Evolutionary conservation across 371 early-diverging fungal genomes (phyloP), one percentile per base, ranked within the genome.

Genomic region (Apophysomyces ossiformis): DNA sequence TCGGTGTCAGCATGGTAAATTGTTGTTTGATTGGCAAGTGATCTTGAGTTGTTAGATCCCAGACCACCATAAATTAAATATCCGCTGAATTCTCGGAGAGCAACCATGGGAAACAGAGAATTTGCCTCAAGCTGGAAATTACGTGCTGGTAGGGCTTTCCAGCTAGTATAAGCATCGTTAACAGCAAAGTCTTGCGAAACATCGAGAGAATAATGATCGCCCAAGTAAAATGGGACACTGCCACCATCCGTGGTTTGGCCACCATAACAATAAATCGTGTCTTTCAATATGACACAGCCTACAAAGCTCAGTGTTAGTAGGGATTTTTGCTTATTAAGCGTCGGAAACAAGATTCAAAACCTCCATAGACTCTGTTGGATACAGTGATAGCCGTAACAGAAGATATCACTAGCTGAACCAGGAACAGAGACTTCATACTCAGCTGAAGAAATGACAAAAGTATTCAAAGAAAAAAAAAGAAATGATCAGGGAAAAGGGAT

Each of bases 231-330:
- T 9, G 21, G 37, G 57, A 21, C 9, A 15, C 12, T 21, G 37
- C 37, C 4, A 21, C 64, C 64, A 15, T 36, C 13, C 3, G 38
- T 38, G 15, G 15, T 36, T 38, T 50, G 37, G 5, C 64, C 64
- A 38, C 64, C 64, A 39, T 63, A 63, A 54, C 64, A 63, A 21
- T 63, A 63, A n/a, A 63, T 56, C 11, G 9, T 54, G 13, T 63
- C 9, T 12, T 39, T n/a, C 35, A 63, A 37, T 7, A 36, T 13
- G 11, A 57, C 64, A 56, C 64, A 63, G 9, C 57, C 64, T 63
- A 32, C 9, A 21, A 16, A 26, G 32, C 18, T 0, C 0, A 50
- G 21, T 6, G 21, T 50, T 26, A 50, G 54, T 16, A 9, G 47
- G n/a, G 47, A 26, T 26, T 26, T 26, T 26, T 47, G 47, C n/a